phyloP scores from a whole-genome alignment of 2,329 filamentous ascomycete species.

The Aspergillus puulaauensis region DNA sequence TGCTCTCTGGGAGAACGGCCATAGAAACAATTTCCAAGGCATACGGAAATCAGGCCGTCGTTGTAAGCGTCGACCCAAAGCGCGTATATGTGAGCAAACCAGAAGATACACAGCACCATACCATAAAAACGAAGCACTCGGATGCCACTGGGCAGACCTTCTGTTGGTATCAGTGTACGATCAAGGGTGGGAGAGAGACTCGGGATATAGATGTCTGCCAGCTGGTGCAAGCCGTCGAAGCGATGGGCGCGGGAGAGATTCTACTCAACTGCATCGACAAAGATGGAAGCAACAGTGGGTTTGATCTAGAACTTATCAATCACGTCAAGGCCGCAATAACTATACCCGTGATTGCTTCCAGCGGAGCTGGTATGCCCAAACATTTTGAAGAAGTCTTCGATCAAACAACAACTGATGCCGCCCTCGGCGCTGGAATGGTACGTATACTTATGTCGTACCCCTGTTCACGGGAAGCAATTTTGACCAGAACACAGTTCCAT shows the following conservation, averaged over 20 bases:
- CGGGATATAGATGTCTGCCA: conserved; percentile 90
- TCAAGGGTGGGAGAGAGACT: conserved; percentile 93
- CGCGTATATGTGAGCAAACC: conserved; percentile 77
- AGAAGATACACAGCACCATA: conserved; percentile 70
- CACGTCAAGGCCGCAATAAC: conserved; percentile 83
- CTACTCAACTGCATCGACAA: conserved; percentile 97
- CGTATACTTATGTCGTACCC: conserved; percentile 26
- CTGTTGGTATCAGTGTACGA: conserved; percentile 98
- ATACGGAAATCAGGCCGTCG: conserved; percentile 95
- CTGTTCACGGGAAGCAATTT: conserved; percentile 1
- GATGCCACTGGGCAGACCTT: conserved; percentile 75
- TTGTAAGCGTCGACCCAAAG: conserved; percentile 92
- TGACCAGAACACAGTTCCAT: conserved; percentile 65
- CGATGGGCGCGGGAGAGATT: conserved; percentile 93
- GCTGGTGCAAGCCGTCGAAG: conserved; percentile 83
- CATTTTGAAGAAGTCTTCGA: conserved; percentile 93
- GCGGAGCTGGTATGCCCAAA: conserved; percentile 80
- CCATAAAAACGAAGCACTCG: conserved; percentile 66
- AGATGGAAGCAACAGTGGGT: conserved; percentile 91
- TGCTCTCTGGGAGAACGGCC: conserved; percentile 76
- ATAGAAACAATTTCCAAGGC: conserved; percentile 93
- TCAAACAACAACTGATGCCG: conserved; percentile 83
- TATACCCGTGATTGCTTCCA: conserved; percentile 94
- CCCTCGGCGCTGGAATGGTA: conserved; percentile 89
- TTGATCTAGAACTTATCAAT: conserved; percentile 86